Conservation (phyloP, 2,329 filamentous ascomycete genomes). For the Penicillium sclerotigenum region DNA sequence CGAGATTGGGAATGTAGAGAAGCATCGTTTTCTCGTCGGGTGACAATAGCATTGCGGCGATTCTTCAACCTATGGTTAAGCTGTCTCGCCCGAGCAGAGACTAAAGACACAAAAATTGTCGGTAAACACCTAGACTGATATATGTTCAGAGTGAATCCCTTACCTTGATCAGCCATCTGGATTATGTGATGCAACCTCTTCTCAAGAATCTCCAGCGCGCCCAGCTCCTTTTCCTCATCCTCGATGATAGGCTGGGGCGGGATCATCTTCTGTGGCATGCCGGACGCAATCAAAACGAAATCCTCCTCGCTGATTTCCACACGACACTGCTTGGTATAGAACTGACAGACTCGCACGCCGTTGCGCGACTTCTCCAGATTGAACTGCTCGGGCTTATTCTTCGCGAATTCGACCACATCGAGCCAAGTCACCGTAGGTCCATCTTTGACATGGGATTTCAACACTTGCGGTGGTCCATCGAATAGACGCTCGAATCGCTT, state of each 20-base stretch:
- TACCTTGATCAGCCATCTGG: slow-evolving; percentile 74
- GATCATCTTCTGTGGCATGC: slow-evolving; percentile 77
- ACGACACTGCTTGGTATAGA: slow-evolving; percentile 73
- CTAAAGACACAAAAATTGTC: slow-evolving; percentile 33
- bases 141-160: slow-evolving; percentile 14
- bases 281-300: slow-evolving; percentile 77
- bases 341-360: slow-evolving; percentile 71
- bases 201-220: slow-evolving; percentile 79
- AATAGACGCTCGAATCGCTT: slow-evolving; percentile 85
- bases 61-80: slow-evolving; percentile 77
- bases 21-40: slow-evolving; percentile 54
- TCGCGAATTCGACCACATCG: slow-evolving; percentile 80
- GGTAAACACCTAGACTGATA: background rate
- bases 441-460: slow-evolving; percentile 61
- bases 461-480: slow-evolving; percentile 70
- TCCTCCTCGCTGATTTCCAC: slow-evolving; percentile 88
- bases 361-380: slow-evolving; percentile 66
- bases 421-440: slow-evolving; percentile 70
- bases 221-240: slow-evolving; percentile 81
- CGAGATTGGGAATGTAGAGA: slow-evolving; percentile 32
- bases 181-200: slow-evolving; percentile 72
- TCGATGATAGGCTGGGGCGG: slow-evolving; percentile 77
- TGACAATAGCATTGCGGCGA: slow-evolving; percentile 68
- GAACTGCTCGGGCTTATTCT: slow-evolving; percentile 75
- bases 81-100: slow-evolving; percentile 69